phyloP scores from a whole-genome alignment of 176 grass and related monocot species.

The Coix lacrymajobi region DNA sequence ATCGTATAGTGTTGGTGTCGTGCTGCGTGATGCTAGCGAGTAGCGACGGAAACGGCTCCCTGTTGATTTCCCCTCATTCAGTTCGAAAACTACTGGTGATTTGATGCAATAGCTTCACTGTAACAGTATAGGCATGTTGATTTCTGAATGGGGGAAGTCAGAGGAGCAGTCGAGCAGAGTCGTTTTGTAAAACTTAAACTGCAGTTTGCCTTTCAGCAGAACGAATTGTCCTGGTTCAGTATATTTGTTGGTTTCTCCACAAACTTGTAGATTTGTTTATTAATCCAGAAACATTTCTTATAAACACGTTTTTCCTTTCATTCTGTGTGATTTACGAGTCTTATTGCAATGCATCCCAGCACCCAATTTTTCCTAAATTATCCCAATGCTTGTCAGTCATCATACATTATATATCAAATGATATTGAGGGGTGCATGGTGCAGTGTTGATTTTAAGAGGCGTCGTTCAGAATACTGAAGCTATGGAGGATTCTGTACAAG shows the following conservation, averaged over 20 bases:
- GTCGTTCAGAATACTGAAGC: neutral
- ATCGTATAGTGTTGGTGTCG: neutral
- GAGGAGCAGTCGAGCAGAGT: too few relatives aligned
- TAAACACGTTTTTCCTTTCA: neutral
- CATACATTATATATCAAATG: neutral
- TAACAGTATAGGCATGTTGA: neutral
- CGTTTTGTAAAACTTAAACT: neutral
- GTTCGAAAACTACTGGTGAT: neutral
- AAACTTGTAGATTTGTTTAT: neutral
- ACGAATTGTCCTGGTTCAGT: neutral
- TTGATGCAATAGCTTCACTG: neutral
- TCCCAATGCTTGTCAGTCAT: neutral
- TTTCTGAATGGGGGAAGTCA: neutral
- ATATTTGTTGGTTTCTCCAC: neutral
- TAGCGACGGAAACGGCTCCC: neutral
- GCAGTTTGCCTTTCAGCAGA: neutral
- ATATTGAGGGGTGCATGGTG: neutral
- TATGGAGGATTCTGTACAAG: constrained; percentile 14
- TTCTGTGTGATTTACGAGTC: neutral
- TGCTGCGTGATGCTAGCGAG: neutral
- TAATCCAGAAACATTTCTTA: neutral
- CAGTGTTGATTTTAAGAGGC: constrained; percentile 3
- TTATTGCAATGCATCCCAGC: neutral
- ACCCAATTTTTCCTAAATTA: neutral
- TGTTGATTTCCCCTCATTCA: neutral